Evolutionary conservation across 768 basidiomycete species (phyloP).

Genomic region (Lentinula edodes): DNA sequence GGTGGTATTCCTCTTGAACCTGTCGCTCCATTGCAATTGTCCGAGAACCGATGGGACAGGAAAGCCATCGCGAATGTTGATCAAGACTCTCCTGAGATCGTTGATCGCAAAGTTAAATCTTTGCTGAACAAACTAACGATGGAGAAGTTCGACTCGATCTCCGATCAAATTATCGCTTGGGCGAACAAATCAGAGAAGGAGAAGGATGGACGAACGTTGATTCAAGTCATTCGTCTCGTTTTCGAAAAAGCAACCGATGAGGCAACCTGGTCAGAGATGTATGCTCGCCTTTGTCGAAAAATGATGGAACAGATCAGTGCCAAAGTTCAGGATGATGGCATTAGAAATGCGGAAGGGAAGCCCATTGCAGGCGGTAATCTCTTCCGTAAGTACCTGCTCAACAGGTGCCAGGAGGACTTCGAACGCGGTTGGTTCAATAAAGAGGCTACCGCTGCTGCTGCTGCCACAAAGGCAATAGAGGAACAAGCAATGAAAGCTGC

Average conservation of each 20-base stretch:
- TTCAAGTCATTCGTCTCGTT: slow-evolving; percentile 92
- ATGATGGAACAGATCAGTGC: slow-evolving; percentile 92
- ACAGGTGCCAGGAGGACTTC: slow-evolving; percentile 97
- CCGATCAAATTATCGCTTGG: slow-evolving; percentile 91
- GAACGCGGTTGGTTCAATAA: slow-evolving; percentile 92
- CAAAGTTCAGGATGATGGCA: slow-evolving; percentile 84
- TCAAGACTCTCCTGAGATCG: slow-evolving; percentile 71
- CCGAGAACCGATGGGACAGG: slow-evolving; percentile 83
- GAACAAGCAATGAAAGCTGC: slow-evolving; percentile 75
- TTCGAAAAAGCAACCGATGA: slow-evolving; percentile 98
- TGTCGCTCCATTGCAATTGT: slow-evolving; percentile 68
- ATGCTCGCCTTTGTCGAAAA: slow-evolving; percentile 90
- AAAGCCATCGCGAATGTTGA: slow-evolving; percentile 42
- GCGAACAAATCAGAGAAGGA: slow-evolving; percentile 92
- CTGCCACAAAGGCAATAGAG: slow-evolving; percentile 77
- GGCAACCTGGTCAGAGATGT: slow-evolving; percentile 95
- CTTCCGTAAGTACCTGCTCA: slow-evolving; percentile 95
- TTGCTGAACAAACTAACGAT: slow-evolving; percentile 94
- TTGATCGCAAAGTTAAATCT: slow-evolving; percentile 89
- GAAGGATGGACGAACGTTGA: slow-evolving; percentile 89
- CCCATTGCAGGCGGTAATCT: slow-evolving; percentile 91
- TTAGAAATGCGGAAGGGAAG: slow-evolving; percentile 75
- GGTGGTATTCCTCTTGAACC: slow-evolving; percentile 43
- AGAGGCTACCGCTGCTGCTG: slow-evolving; percentile 82
- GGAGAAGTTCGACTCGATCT: slow-evolving; percentile 95